Evolutionary conservation across 345 rosid genomes (phyloP), one percentile per base, ranked within the genome.

Genomic region (Leavenworthia alabamica): DNA sequence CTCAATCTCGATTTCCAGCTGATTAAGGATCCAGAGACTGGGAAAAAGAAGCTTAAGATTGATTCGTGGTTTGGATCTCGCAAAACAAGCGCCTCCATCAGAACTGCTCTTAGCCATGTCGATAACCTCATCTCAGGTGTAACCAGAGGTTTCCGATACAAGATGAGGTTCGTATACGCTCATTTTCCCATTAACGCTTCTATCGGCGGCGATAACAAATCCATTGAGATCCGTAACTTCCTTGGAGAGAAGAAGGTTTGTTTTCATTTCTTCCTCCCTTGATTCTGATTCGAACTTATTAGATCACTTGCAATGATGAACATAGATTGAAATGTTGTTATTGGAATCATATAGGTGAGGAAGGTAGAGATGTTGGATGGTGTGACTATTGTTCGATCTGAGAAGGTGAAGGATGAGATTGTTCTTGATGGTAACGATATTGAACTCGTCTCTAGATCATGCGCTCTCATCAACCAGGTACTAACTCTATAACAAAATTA

Each of bases 391-490:
- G 17, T 75, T 42, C 74, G 86, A 19, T 84, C 86, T 23, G 86
- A 84, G 55, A 84, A 82, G 47, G 86, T 81, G 0, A 82, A 82
- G 83, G 90, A 84, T 63, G 86, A 84, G 65, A 64, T 84, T 1
- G 48, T 81, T 1, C 68, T 81, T 53, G 89, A 84, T 60, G 89
- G 89, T 14, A 84, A 74, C 28, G 86, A 84, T 17, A 71, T 84
- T 4, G 90, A 84, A 52, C 81, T 78, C 2, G 86, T 84, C 1
- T 84, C 90, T 1, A 75, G 83, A 4, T 84, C 90, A 0, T 76
- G 80, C 39, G 90, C 90, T 40, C 35, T 84, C 6, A 84, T 84
- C 42, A 81, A 82, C 47, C 89, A 84, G 81, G 89, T 80, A 45
- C 9, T 4, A 10, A 45, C 9, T 4, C 3, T 5, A 5, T 26